Conservation (phyloP, 495 filamentous ascomycete species). For the Podospora pseudopauciseta region DNA sequence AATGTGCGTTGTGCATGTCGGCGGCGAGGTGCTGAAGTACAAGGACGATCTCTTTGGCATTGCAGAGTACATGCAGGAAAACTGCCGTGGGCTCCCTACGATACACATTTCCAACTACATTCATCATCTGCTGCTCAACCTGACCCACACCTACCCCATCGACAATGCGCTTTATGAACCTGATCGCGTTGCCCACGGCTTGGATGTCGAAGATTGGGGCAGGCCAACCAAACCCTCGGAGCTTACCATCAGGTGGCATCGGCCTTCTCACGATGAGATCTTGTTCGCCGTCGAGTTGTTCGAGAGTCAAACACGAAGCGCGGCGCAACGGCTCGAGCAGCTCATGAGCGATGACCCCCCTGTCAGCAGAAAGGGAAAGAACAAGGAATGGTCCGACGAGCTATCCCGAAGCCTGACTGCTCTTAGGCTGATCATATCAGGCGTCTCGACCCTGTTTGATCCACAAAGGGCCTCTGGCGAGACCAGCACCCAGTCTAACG, state of each 20-base stretch:
- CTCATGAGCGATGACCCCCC: conserved; percentile 76
- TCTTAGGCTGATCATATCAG: conserved; percentile 78
- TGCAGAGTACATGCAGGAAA: conserved; percentile 91
- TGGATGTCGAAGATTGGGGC: conserved; percentile 74
- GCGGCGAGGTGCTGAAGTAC: conserved; percentile 80
- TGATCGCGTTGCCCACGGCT: conserved; percentile 47
- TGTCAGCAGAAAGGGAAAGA: conserved; percentile 90
- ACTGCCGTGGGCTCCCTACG: conserved; percentile 86
- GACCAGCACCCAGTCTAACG: conserved; percentile 30
- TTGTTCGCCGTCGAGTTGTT: conserved; percentile 87
- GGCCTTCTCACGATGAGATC: conserved; percentile 72
- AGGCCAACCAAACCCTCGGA: conserved; percentile 63
- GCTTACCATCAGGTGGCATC: conserved; percentile 86
- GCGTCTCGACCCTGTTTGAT: conserved; percentile 84
- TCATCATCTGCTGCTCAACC: conserved; percentile 95
- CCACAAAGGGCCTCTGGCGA: conserved; percentile 61
- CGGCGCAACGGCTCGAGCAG: conserved; percentile 56
- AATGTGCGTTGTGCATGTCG: conserved; percentile 97
- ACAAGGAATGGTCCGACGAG: conserved; percentile 98
- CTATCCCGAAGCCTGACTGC: conserved; percentile 84
- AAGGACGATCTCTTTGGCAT: conserved; percentile 86
- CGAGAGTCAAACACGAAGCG: conserved; percentile 65
- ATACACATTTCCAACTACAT: conserved; percentile 97
- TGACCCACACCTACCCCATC: conserved; percentile 87
- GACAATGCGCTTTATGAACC: conserved; percentile 85